Percentiles rank a stretch among this genome's conserved stretches.
phyloP scores from a whole-genome alignment of 2,329 filamentous ascomycete genomes.

The Ophiostoma tasmaniense region DNA sequence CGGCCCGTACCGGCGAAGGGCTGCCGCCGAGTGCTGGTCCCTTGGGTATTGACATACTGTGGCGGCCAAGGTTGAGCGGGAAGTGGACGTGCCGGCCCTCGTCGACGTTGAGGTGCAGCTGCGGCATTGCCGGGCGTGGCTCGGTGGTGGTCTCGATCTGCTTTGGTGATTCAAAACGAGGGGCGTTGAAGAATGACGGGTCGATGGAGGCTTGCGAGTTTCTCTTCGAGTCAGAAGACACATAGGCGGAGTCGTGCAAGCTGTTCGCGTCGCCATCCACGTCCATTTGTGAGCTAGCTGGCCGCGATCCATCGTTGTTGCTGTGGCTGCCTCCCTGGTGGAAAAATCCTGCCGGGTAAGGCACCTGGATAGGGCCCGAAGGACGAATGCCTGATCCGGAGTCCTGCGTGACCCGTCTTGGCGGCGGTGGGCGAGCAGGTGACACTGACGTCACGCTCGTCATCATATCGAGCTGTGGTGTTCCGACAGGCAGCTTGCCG shows the following conservation, averaged over 20 bases:
- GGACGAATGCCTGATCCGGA: slow-evolving; percentile 29
- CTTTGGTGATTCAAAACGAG: slow-evolving; percentile 40
- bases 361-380: not conserved
- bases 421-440: slow-evolving; percentile 4
- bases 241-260: slow-evolving; percentile 45
- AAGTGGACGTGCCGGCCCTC: slow-evolving; percentile 36
- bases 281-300: slow-evolving; percentile 31
- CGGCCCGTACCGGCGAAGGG: slow-evolving; percentile 31
- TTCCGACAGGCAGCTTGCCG: slow-evolving; percentile 4
- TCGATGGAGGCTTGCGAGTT: slow-evolving; percentile 42
- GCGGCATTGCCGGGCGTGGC: slow-evolving; percentile 23
- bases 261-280: slow-evolving; percentile 38
- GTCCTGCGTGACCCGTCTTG: slow-evolving; percentile 40
- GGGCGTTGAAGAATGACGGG: slow-evolving; percentile 33
- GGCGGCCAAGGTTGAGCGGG: slow-evolving; percentile 43
- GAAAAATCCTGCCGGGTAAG: not conserved
- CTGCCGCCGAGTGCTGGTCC: not conserved
- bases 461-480: not conserved
- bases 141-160: slow-evolving; percentile 33
- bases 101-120: slow-evolving; percentile 38
- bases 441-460: not conserved
- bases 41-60: slow-evolving; percentile 30
- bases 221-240: slow-evolving; percentile 46
- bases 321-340: not conserved
- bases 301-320: not conserved